Base-by-base conservation (phyloP, 352 stramenopile genomes). In the Globisporangium emineosum region DNA sequence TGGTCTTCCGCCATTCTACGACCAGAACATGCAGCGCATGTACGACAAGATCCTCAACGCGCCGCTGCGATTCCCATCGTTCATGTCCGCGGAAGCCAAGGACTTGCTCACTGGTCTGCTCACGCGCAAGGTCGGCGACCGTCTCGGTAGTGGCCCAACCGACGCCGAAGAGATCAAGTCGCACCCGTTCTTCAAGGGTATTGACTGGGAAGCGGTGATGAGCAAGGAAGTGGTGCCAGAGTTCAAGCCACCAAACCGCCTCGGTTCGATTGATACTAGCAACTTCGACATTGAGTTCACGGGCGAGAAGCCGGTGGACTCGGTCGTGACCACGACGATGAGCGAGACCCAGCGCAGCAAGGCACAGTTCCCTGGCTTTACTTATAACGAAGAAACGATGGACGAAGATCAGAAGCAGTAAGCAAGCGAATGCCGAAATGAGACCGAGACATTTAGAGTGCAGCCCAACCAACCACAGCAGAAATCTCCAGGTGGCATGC, bases 261-360 rank as follows among this genome's bases (percentile, higher is more conserved):
- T 94, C 66, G 88, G 88, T 42, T 94, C 84, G 56, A 92, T 96
- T 67, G 93, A 98, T 76, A 97, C 91, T 60, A 93, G 87, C 76
- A 98, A 98, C 75, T 97, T 98, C 66, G 85, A 97, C 69, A 79
- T 97, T 50, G 92, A 98, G 64, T 98, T 98, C 66, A 98, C 94
- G 59, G 78, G 71, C 50, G 91, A 98, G 67, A 94, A 93, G 60
- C 89, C 94, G 9, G 88, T 95, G 53, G 88, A 96, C 71, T 96
- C 88, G 49, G 88, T 96, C 52, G 88, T 96, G 66, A 96, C 88
- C n/a, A 94, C 86, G 59, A 93, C 82, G 33, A 91, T 96, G 84
- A 96, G 86, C 76, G 86, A 93, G 71, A 94, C 86, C 32, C 86
- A 94, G 77, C 84, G 86, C 70, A 91, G 91, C 81, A 96, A 96